Base-by-base conservation (phyloP, 1,139 yeast genomes). In the Geotrichum fermentans region DNA sequence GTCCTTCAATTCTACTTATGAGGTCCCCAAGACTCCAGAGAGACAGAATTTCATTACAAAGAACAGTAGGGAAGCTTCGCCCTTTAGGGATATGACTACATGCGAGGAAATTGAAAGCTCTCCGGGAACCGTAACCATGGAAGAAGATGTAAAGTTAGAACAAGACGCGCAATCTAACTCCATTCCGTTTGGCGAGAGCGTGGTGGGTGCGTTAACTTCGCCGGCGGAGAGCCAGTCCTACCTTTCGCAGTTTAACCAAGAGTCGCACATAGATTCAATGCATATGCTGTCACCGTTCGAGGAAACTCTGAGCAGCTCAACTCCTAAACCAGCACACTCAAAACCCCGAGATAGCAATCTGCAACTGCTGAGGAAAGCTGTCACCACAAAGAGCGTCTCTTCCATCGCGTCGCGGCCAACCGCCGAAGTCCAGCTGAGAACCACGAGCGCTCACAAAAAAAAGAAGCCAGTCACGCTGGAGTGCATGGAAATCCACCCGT, bases 401-500 rank as follows among this genome's bases (percentile, higher is more conserved):
- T 28, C 35, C 5, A 40, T 40, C n/a, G 8, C 35, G n/a, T 10
- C 28, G 4, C 3, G 17, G 7, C 43, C 33, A 3, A 5, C 10
- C 8, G 43, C 35, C 7, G 18, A 40, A 22, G 43, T 17, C 8
- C 30, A 29, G 22, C 8, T 28, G 18, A n/a, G 33, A 17, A 21
- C 26, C 11, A n/a, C 8, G n/a, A n/a, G n/a, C n/a, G 33, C 13
- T 22, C 24, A 29, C 7, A 29, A 20, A 38, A 38, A 24, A 38
- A 17, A 18, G 11, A 36, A 21, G 17, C 13, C 13, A 14, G 21
- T 20, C n/a, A n/a, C 30, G 4, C 45, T 35, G 10, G 38, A 22
- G 14, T 26, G 32, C 28, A 10, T 43, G 14, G 35, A 36, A 14
- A 20, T 43, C 5, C 46, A 43, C 11, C 46, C 46, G 13, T 43